A percentile compares a stretch with the other conserved stretches of the same genome.
Evolutionary conservation across 176 grass and related monocot species (phyloP).

Genomic region (Olyra latifolia): DNA sequence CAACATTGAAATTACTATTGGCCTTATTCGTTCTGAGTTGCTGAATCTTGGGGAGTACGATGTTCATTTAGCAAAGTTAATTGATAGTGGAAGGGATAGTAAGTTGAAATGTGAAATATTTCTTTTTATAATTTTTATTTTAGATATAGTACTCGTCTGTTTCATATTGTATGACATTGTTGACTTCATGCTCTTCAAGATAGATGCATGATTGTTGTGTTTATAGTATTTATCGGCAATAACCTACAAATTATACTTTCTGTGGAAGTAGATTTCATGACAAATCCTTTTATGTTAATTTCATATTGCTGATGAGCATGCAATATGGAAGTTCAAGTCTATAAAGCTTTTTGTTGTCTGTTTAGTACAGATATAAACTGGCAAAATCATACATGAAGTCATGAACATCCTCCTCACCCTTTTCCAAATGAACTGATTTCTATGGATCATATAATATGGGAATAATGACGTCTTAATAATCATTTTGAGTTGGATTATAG

Average conservation of each 20-base stretch:
- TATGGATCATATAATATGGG: background rate
- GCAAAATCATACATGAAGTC: background rate
- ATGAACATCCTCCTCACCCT: background rate
- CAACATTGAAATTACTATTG: constrained; percentile 70
- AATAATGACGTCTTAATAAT: background rate
- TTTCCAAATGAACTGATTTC: background rate
- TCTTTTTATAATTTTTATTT: background rate
- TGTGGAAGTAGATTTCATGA: background rate
- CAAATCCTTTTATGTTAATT: background rate
- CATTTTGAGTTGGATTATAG: no score
- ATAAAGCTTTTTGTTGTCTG: background rate
- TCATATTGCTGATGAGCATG: background rate
- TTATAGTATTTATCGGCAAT: background rate
- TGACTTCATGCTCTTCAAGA: background rate
- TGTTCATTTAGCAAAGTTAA: constrained; percentile 82
- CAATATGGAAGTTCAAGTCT: background rate
- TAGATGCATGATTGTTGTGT: background rate
- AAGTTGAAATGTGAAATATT: constrained; percentile 32
- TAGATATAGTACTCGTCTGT: background rate
- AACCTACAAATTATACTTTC: background rate
- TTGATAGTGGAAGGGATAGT: constrained; percentile 89
- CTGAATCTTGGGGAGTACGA: constrained; percentile 81
- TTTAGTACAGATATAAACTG: background rate
- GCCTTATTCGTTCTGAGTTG: constrained; percentile 79
- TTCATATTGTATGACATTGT: background rate